Conservation (phyloP, 768 basidiomycete species). For the Lactarius hatsudake region DNA sequence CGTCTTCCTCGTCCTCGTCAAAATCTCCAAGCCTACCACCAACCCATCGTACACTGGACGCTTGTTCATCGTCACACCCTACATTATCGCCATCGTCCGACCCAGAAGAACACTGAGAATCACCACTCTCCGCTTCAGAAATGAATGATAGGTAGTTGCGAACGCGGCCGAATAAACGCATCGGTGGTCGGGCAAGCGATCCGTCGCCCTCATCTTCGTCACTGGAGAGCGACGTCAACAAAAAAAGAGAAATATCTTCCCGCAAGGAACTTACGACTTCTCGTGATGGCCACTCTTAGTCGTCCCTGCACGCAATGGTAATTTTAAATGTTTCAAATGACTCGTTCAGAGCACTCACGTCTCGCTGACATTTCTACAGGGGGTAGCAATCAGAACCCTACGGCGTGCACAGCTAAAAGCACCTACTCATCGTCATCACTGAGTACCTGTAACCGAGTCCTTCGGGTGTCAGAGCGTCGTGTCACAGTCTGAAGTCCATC, state of each 20-base stretch:
- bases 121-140: not conserved
- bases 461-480: not conserved
- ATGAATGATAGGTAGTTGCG: not conserved
- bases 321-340: not conserved
- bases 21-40: not conserved
- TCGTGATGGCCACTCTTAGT: not conserved
- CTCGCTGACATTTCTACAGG: not conserved
- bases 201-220: constrained; percentile 5
- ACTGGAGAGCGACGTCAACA: not conserved
- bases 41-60: not conserved
- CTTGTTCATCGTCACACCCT: not conserved
- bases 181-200: constrained; percentile 11
- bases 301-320: constrained; percentile 1
- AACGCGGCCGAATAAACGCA: constrained; percentile 14
- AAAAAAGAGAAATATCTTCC: not conserved
- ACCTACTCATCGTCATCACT: constrained; percentile 16
- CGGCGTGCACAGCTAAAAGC: not conserved
- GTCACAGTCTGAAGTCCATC: not conserved
- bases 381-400: not conserved
- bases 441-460: constrained; percentile 7
- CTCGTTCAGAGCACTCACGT: constrained; percentile 6
- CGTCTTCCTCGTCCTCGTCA: not conserved
- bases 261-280: constrained; percentile 16
- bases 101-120: constrained; percentile 2
- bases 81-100: not conserved